These are phyloP conservation scores for Asterochloris erici DNA, from an alignment of 139 green algal species.

Conservation along the genomic window DNA sequence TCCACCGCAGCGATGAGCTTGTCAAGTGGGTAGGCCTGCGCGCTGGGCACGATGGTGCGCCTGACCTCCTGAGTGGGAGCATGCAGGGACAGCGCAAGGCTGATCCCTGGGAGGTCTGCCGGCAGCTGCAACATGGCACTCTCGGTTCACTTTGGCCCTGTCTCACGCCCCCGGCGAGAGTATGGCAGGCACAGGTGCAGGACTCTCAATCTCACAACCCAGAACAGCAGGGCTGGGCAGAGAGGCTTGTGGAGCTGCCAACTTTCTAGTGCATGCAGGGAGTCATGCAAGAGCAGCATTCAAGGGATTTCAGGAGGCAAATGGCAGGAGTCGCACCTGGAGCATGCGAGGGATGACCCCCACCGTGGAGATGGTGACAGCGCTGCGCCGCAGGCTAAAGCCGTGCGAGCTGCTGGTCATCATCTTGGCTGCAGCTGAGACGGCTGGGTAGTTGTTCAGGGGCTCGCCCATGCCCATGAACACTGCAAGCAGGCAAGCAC, in stretches of 20 bases:
- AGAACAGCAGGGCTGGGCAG: too few species aligned
- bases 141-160: background rate
- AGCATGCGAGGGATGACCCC: constrained; percentile 8
- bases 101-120: constrained; percentile 80
- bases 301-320: too few species aligned
- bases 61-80: constrained; percentile 86
- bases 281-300: too few species aligned
- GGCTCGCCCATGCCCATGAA: constrained; percentile 92
- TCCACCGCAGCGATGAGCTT: constrained; percentile 80
- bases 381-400: constrained; percentile 72
- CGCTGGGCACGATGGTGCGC: constrained; percentile 83
- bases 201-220: too few species aligned
- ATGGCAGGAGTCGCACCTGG: too few species aligned
- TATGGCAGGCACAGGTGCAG: too few species aligned
- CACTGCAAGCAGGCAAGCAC: background rate
- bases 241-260: background rate
- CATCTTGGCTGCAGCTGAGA: constrained; percentile 61
- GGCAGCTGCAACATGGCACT: constrained; percentile 45
- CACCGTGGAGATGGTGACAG: constrained; percentile 78
- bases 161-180: too few species aligned
- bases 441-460: constrained; percentile 92
- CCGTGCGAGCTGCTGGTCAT: constrained; percentile 58
- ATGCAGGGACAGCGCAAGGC: constrained; percentile 91
- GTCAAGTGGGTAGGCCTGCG: constrained; percentile 78
- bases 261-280: background rate